Conservation (phyloP, 2,329 filamentous ascomycete species). For the Coniochaeta sp. region DNA sequence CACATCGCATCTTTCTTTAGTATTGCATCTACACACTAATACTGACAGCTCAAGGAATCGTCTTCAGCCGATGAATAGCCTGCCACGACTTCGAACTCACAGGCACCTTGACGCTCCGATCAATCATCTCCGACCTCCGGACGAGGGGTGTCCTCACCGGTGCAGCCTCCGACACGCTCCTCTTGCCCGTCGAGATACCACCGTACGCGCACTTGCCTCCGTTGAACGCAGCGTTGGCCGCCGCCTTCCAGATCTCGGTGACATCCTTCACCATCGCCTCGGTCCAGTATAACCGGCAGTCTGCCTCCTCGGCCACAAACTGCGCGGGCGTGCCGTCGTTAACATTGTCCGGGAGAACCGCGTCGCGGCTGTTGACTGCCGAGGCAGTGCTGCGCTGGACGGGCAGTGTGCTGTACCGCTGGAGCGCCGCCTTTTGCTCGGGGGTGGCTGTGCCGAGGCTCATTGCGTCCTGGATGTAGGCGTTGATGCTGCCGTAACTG, state of each 20-base stretch:
- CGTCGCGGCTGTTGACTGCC: constrained; percentile 30
- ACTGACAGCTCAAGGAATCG: too few species aligned
- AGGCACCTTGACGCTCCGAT: background rate
- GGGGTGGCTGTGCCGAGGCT: constrained; percentile 17
- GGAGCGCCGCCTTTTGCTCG: constrained; percentile 19
- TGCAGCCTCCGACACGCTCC: background rate
- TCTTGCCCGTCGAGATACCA: constrained; percentile 15
- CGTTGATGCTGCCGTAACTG: constrained; percentile 21
- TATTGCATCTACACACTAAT: too few species aligned
- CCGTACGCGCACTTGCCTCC: constrained; percentile 32
- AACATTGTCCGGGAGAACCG: constrained; percentile 27
- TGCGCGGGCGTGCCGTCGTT: constrained; percentile 37
- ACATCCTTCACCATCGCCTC: constrained; percentile 39
- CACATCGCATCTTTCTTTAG: too few species aligned
- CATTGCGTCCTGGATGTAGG: constrained; percentile 15
- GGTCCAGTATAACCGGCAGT: constrained; percentile 46
- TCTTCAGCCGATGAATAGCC: constrained; percentile 6
- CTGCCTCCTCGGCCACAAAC: constrained; percentile 37
- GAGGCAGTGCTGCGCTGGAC: constrained; percentile 23
- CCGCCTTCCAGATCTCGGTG: constrained; percentile 38
- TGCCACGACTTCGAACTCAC: constrained; percentile 1
- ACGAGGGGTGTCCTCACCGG: background rate
- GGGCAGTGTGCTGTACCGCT: constrained; percentile 24
- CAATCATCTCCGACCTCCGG: background rate
- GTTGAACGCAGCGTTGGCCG: constrained; percentile 31